Evolutionary conservation across 148 eudicot genomes (phyloP), one percentile per base, ranked within the genome.

Genomic region (Drosera capensis): DNA sequence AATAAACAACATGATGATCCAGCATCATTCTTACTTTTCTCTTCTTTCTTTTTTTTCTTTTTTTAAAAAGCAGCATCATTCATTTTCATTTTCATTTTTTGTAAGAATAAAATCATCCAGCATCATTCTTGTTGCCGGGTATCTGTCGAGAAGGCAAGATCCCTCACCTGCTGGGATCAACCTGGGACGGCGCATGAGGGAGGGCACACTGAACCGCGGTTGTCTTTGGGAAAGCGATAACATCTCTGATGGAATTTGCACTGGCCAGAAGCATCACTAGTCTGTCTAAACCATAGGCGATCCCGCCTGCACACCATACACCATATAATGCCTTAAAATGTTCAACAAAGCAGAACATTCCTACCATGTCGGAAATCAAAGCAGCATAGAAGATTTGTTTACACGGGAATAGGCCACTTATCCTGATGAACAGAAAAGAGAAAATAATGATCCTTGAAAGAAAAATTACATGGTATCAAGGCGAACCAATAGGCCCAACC

Each of bases 211-310:
- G 95, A 24, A 93, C 99, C 0, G 93, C 71, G 14, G 74, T 64
- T 0, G 93, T 90, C 70, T 90, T 90, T 1, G 97, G 99, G 58
- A 90, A 90, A 40, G 97, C 97, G 8, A 90, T 90, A 3, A 90
- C 97, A 22, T 90, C 97, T 43, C 95, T 67, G 49, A 90, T 90
- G 24, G 93, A 80, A 56, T 63, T 71, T 26, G 95, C 73, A 37
- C 93, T 87, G 14, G 87, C 77, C 57, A 84, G 63, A 15, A 90
- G 68, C 97, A 90, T 90, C 52, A 73, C 84, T 67, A 90, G 63
- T 52, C 99, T 69, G 65, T 90, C 99, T 65, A 90, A 57, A 23
- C 99, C 99, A 54, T 40, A 90, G 11, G 99, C 95, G 49, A 90
- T 90, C 31, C 99, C 99, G 38, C 99, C 95, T 90, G 85, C 55